These are phyloP conservation scores for Mitragyna speciosa DNA, from an alignment of 257 asterid genomes.

Conservation along the genomic window DNA sequence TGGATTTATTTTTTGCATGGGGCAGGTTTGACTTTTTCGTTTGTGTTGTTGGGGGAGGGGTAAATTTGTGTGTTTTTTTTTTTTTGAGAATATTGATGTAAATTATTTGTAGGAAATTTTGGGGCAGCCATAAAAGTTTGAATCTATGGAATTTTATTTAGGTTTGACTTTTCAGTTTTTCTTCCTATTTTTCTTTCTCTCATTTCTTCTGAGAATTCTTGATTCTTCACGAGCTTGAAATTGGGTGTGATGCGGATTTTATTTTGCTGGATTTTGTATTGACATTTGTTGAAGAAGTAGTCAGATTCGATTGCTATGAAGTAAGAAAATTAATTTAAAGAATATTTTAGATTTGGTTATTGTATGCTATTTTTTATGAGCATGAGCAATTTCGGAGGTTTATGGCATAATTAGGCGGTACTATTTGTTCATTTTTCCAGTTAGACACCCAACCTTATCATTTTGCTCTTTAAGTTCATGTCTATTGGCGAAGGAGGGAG, in stretches of 20 bases:
- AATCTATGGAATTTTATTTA: not conserved
- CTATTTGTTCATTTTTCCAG: not conserved
- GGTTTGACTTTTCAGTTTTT: not conserved
- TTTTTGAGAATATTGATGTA: not conserved
- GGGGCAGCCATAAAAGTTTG: slow-evolving; percentile 11
- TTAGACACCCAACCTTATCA: not conserved
- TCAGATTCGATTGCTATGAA: not conserved
- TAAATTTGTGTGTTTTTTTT: not conserved
- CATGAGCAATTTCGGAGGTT: not conserved
- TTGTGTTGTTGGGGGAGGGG: not conserved
- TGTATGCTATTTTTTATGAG: not conserved
- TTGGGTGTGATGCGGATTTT: not conserved
- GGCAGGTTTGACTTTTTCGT: slow-evolving; percentile 17
- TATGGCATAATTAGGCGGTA: not conserved
- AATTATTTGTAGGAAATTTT: not conserved
- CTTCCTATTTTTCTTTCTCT: not conserved
- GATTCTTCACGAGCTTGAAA: not conserved
- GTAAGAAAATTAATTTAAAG: not conserved
- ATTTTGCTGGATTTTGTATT: slow-evolving; percentile 1
- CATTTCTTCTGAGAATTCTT: not conserved
- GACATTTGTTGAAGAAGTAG: not conserved
- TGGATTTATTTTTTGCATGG: slow-evolving; percentile 8
- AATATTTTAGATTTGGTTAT: not conserved
- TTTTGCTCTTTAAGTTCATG: not conserved
- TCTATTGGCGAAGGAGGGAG: not conserved